Conservation (phyloP, 176 grass and related monocot genomes). For the Phyllostachys edulis region DNA sequence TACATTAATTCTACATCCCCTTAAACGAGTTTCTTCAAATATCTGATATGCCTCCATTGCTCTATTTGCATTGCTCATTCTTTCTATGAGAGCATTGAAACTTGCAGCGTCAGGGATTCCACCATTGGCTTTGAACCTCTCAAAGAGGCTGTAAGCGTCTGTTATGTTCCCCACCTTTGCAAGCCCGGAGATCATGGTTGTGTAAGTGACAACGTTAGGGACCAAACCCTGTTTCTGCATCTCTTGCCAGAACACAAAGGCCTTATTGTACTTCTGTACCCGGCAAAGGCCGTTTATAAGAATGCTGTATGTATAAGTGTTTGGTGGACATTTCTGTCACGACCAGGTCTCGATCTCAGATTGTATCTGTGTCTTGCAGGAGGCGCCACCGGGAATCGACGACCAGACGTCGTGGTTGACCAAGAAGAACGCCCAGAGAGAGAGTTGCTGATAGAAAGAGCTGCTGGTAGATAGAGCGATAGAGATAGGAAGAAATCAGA, state of each 20-base stretch:
- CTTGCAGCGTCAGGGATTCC: constrained; percentile 68
- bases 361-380: too few species aligned
- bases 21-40: constrained; percentile 80
- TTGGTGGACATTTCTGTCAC: constrained; percentile 73
- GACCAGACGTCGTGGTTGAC: too few species aligned
- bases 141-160: constrained; percentile 72
- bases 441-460: too few species aligned
- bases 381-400: too few species aligned
- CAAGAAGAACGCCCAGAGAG: too few species aligned
- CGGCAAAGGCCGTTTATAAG: constrained; percentile 87
- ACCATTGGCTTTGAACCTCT: constrained; percentile 81
- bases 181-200: constrained; percentile 88
- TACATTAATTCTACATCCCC: constrained; percentile 75
- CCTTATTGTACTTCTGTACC: constrained; percentile 93
- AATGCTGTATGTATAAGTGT: constrained; percentile 85
- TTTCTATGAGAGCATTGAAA: constrained; percentile 95
- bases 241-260: constrained; percentile 96
- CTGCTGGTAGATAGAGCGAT: too few species aligned
- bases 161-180: constrained; percentile 84
- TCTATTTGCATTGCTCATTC: constrained; percentile 93
- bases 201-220: constrained; percentile 87
- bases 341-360: too few species aligned
- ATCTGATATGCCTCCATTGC: constrained; percentile 71
- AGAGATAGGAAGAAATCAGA: too few species aligned
- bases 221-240: constrained; percentile 82